Evolutionary conservation across 108 stramenopile genomes (phyloP).

Genomic region (Skeletonema potamos): DNA sequence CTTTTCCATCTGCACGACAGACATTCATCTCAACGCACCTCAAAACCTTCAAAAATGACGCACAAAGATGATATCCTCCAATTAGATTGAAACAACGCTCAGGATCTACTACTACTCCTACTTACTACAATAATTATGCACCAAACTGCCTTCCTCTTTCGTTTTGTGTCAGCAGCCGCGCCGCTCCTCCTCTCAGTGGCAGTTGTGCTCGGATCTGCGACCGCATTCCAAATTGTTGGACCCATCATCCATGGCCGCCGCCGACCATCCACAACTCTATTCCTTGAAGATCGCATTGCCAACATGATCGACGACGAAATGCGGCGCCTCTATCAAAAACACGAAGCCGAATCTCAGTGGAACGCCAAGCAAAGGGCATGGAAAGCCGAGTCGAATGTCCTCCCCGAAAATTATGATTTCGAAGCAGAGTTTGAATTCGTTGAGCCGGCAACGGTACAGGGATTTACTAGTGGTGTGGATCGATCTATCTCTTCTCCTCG

Average conservation of each 20-base stretch:
- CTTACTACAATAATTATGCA: background rate
- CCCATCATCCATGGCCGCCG: background rate
- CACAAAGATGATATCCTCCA: background rate
- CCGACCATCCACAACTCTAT: background rate
- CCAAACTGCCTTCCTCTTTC: background rate
- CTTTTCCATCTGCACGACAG: too few species aligned
- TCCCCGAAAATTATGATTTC: constrained; percentile 28
- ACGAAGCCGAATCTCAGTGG: constrained; percentile 51
- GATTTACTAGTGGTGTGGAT: constrained; percentile 9
- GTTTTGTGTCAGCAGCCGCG: background rate
- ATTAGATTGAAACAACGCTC: too few species aligned
- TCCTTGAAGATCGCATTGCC: constrained; percentile 33
- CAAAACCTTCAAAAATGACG: background rate
- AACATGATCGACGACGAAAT: constrained; percentile 52
- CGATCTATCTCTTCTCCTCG: background rate
- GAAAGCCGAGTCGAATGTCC: constrained; percentile 17
- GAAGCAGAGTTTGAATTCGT: constrained; percentile 8
- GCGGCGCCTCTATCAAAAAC: constrained; percentile 47
- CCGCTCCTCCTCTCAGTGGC: background rate
- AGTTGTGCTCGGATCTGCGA: background rate
- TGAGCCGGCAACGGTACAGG: background rate
- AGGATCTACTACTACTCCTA: too few species aligned
- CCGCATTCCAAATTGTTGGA: background rate
- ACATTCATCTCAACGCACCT: background rate
- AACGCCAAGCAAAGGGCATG: constrained; percentile 51